Evolutionary conservation across 371 early-diverging fungal genomes (phyloP).

Genomic region (Lichtheimia ornata): DNA sequence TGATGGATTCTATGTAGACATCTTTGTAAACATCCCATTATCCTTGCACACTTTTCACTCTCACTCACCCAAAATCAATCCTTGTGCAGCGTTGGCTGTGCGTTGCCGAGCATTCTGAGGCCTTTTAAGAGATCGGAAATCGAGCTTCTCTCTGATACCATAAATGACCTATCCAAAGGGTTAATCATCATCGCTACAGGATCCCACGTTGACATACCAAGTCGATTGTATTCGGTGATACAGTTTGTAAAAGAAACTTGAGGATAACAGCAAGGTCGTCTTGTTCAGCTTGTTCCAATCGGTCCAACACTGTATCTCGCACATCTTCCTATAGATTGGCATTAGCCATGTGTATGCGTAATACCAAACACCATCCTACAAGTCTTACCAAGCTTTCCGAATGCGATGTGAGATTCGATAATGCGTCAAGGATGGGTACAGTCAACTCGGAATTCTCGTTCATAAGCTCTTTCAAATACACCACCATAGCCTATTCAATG

Average conservation of each 20-base stretch:
- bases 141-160: conserved; percentile 57
- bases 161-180: conserved; percentile 37
- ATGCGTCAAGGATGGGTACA: conserved; percentile 74
- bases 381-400: conserved; percentile 48
- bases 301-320: conserved; percentile 61
- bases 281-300: conserved; percentile 68
- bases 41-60: too few species aligned
- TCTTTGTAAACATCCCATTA: too few species aligned
- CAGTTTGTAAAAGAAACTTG: conserved; percentile 72
- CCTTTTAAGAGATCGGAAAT: conserved; percentile 56
- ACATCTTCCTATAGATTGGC: conserved; percentile 38
- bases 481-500: conserved; percentile 48
- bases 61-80: too few species aligned
- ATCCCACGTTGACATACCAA: conserved; percentile 12
- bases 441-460: conserved; percentile 61
- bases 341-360: too few species aligned
- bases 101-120: conserved; percentile 18
- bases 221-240: conserved; percentile 44
- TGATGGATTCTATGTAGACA: conserved; percentile 57
- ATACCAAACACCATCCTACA: background rate
- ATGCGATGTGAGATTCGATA: conserved; percentile 70
- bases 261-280: conserved; percentile 73
- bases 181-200: background rate
- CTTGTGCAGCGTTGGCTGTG: too few species aligned
- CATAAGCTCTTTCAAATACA: conserved; percentile 68